Conservation (phyloP, 306 rosid species). For the Dryas octopetala region DNA sequence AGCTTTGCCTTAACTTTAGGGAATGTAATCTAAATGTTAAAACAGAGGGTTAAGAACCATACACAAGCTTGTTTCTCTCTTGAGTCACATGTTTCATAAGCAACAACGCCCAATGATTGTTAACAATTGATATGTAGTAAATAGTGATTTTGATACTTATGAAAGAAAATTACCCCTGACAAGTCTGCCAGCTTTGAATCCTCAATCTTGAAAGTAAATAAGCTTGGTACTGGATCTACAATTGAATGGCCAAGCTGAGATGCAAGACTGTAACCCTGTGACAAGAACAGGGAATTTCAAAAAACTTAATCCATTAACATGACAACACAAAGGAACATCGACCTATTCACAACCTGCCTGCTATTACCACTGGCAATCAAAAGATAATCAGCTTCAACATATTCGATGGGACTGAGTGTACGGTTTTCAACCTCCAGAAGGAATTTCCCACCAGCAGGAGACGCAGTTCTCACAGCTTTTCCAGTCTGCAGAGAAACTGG, state of each 20-base stretch:
- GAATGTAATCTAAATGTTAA: constrained; percentile 63
- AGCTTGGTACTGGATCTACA: constrained; percentile 84
- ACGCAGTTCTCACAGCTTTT: constrained; percentile 58
- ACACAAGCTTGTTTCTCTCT: neutral
- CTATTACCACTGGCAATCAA: constrained; percentile 87
- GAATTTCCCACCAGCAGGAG: constrained; percentile 55
- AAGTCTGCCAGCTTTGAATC: constrained; percentile 65
- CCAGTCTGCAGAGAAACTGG: constrained; percentile 83
- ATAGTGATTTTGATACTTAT: constrained; percentile 11
- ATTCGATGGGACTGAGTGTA: constrained; percentile 35
- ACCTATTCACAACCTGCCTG: constrained; percentile 64
- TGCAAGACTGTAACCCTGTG: constrained; percentile 81
- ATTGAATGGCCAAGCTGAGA: constrained; percentile 91
- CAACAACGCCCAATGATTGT: constrained; percentile 24
- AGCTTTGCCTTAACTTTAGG: constrained; percentile 75
- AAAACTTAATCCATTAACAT: constrained; percentile 20
- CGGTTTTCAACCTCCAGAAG: constrained; percentile 59
- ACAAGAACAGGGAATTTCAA: constrained; percentile 31
- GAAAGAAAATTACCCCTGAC: constrained; percentile 69
- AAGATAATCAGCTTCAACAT: constrained; percentile 74
- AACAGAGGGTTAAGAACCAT: constrained; percentile 7
- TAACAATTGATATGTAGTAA: constrained; percentile 3
- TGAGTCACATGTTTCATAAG: neutral
- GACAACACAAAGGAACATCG: constrained; percentile 29
- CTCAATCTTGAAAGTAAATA: constrained; percentile 82